A percentile compares a stretch with the other conserved stretches of the same genome.
These are phyloP conservation scores for Fomitiporia mediterranea DNA, from an alignment of 1,284 basidiomycete genomes.

Conservation along the genomic window DNA sequence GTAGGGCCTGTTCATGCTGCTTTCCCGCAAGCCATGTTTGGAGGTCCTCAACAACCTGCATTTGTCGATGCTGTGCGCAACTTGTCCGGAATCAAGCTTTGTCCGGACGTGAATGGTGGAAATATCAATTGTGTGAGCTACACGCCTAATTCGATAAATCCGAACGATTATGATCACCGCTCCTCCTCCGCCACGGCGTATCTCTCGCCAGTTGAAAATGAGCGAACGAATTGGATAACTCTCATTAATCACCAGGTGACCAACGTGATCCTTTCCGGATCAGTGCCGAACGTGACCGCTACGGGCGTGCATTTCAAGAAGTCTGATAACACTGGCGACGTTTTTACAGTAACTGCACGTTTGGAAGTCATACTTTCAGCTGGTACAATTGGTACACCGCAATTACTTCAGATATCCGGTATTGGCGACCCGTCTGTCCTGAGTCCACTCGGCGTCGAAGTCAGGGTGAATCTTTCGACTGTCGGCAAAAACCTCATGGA, in stretches of 20 bases:
- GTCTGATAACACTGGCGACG: slow-evolving; percentile 15
- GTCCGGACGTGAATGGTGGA: slow-evolving; percentile 34
- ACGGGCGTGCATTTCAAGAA: slow-evolving; percentile 23
- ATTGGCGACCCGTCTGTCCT: slow-evolving; percentile 40
- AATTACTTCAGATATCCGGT: slow-evolving; percentile 41
- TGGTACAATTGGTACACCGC: slow-evolving; percentile 34
- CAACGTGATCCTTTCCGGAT: slow-evolving; percentile 22
- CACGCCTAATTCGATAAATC: slow-evolving; percentile 31
- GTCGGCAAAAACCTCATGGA: slow-evolving; percentile 47
- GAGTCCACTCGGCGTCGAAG: slow-evolving; percentile 35
- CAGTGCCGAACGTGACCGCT: slow-evolving; percentile 16
- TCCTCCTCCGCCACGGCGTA: slow-evolving; percentile 41
- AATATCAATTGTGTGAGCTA: slow-evolving; percentile 33
- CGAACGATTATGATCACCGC: slow-evolving; percentile 32
- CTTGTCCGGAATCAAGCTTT: slow-evolving; percentile 25
- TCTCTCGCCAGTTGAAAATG: slow-evolving; percentile 34
- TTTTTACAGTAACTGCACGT: slow-evolving; percentile 21
- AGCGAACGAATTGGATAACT: slow-evolving; percentile 33
- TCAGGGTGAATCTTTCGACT: slow-evolving; percentile 35
- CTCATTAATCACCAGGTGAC: slow-evolving; percentile 33
- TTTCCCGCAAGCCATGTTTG: slow-evolving; percentile 30
- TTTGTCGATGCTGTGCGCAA: slow-evolving; percentile 31
- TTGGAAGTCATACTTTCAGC: slow-evolving; percentile 34
- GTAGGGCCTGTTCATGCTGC: slow-evolving; percentile 34
- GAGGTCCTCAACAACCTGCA: slow-evolving; percentile 32